phyloP scores from a whole-genome alignment of 2,329 filamentous ascomycete species.

The Curvularia verruculosa region DNA sequence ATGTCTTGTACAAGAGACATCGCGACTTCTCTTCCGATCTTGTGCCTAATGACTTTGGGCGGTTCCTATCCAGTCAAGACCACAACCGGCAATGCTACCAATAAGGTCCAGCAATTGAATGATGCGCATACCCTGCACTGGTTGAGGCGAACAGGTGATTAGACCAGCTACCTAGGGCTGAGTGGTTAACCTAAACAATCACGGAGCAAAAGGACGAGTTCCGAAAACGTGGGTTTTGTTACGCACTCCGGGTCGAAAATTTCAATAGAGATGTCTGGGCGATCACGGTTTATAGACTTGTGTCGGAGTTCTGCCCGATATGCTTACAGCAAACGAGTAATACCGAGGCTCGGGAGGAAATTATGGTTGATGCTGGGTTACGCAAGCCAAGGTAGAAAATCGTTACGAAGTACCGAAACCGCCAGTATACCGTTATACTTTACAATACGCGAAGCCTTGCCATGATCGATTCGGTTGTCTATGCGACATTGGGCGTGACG shows the following conservation, averaged over 20 bases:
- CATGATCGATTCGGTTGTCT: not conserved
- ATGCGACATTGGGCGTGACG: not conserved
- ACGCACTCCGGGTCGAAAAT: not conserved
- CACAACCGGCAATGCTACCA: not conserved
- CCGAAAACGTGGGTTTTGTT: not conserved
- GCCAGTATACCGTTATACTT: not conserved
- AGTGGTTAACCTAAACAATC: not conserved
- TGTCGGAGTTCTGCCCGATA: not conserved
- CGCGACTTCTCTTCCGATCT: not conserved
- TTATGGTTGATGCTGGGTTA: not conserved
- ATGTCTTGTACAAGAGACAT: not conserved
- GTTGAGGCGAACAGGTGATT: not conserved
- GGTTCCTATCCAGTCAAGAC: not conserved
- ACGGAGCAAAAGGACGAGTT: not conserved
- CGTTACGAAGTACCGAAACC: not conserved
- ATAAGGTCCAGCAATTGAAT: not conserved
- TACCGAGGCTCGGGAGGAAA: not conserved
- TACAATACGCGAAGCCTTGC: not conserved
- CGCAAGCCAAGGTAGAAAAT: not conserved
- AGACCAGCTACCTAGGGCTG: too few species aligned
- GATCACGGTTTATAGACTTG: not conserved
- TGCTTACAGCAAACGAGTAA: not conserved
- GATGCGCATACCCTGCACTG: not conserved
- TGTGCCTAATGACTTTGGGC: not conserved
- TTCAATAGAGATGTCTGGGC: not conserved